Conservation (phyloP, 2,329 filamentous ascomycete species). For the Hypoxylon sp. region DNA sequence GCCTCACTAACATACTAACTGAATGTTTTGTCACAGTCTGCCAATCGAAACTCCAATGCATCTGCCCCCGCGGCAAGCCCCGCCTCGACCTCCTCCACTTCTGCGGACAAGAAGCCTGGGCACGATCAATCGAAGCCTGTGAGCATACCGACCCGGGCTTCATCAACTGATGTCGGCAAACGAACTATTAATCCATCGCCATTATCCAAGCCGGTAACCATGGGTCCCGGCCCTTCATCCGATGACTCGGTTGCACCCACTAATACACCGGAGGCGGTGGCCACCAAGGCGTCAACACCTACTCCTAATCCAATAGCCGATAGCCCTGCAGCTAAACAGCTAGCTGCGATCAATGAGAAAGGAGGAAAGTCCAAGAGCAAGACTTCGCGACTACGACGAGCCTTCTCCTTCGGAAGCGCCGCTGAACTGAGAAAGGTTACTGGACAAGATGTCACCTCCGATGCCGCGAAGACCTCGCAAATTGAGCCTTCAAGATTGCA, state of each 20-base stretch:
- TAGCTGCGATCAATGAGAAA: slow-evolving; percentile 89
- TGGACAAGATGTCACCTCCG: slow-evolving; percentile 67
- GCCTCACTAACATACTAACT: slow-evolving; percentile 63
- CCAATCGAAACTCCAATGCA: slow-evolving; percentile 70
- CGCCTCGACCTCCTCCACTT: slow-evolving; percentile 62
- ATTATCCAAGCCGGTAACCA: slow-evolving; percentile 78
- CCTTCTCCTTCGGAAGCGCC: slow-evolving; percentile 96
- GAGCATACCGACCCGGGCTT: slow-evolving; percentile 73
- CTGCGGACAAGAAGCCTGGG: slow-evolving; percentile 64
- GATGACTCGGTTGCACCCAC: slow-evolving; percentile 58
- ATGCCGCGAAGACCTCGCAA: slow-evolving; percentile 48
- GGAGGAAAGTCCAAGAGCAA: slow-evolving; percentile 85
- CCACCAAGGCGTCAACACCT: slow-evolving; percentile 52
- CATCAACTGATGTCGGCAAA: slow-evolving; percentile 77
- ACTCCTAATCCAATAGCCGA: slow-evolving; percentile 57
- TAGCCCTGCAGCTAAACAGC: slow-evolving; percentile 85
- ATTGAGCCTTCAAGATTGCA: slow-evolving; percentile 71
- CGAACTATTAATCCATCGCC: slow-evolving; percentile 78
- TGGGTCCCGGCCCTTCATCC: slow-evolving; percentile 68
- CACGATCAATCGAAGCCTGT: slow-evolving; percentile 70
- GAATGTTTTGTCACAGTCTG: slow-evolving; percentile 64
- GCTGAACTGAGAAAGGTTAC: slow-evolving; percentile 87
- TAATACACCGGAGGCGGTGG: slow-evolving; percentile 54
- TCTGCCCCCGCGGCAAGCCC: slow-evolving; percentile 67
- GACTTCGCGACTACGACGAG: slow-evolving; percentile 85